phyloP scores from a whole-genome alignment of 2,329 filamentous ascomycete species.

The Dactylella cylindrospora region DNA sequence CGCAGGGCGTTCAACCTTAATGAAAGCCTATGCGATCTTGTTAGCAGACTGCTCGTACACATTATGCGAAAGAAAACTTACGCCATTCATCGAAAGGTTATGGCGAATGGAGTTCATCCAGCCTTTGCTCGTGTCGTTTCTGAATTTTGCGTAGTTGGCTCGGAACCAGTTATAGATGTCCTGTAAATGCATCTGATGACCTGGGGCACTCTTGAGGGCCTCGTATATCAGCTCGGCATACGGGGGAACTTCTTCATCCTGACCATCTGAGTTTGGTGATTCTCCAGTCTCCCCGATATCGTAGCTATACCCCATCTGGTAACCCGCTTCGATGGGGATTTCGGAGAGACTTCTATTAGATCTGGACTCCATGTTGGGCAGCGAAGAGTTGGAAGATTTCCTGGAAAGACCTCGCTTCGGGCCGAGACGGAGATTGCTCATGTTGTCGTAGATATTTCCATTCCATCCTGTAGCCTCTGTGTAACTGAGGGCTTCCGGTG shows the following conservation, averaged over 20 bases:
- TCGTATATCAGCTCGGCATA: slow-evolving; percentile 81
- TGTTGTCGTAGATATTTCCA: background rate
- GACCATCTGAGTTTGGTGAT: too few relatives aligned
- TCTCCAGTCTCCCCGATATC: too few relatives aligned
- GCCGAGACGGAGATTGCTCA: slow-evolving; percentile 8
- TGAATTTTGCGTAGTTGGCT: slow-evolving; percentile 74
- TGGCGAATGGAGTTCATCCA: slow-evolving; percentile 97
- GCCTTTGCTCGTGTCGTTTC: slow-evolving; percentile 63
- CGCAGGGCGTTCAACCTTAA: slow-evolving; percentile 53
- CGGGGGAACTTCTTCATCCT: slow-evolving; percentile 53
- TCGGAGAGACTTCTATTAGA: too few relatives aligned
- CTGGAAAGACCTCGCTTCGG: background rate
- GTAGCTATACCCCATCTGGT: too few relatives aligned
- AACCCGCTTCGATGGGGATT: too few relatives aligned
- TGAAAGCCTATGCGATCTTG: slow-evolving; percentile 51
- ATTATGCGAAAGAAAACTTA: slow-evolving; percentile 57
- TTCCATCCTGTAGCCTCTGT: too few relatives aligned
- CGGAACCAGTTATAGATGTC: slow-evolving; percentile 91
- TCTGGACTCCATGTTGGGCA: slow-evolving; percentile 11
- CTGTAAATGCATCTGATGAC: slow-evolving; percentile 73
- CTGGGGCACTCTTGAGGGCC: slow-evolving; percentile 68
- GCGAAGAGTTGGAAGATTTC: slow-evolving; percentile 3
- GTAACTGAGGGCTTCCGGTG: too few relatives aligned
- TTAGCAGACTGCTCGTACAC: slow-evolving; percentile 43
- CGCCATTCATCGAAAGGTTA: slow-evolving; percentile 92